Evolutionary conservation across 192 early-diverging fungal species (phyloP), one percentile per base, ranked within the genome.

Genomic region (Backusella australiensis): DNA sequence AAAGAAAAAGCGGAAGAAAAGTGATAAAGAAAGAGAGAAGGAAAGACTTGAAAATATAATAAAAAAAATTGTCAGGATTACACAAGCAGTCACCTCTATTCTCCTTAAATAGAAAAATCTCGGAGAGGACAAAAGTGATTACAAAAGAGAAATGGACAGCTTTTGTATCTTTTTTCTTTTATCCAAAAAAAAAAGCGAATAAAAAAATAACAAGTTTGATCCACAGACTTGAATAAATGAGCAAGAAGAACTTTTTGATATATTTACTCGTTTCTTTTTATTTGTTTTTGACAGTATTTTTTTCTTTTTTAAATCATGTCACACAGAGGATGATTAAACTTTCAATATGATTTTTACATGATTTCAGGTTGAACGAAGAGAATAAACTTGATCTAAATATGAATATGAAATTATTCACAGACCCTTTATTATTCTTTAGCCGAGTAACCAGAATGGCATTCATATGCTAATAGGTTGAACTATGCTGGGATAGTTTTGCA

Each of bases 21-120:
- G 42, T 17, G 4, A 44, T 12, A 46, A 1, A 42, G 11, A 17
- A 71, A 71, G 42, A 71, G 41, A 71, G 69, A 71, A 42, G 21
- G 69, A 71, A 29, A 71, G 8, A 44, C 12, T 23, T 8, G n/a
- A 26, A 71, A 32, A 32, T 4, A 34, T 39, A 70, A 70, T 42
- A 26, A 15, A 46, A 46, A 46, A 42, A 41, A 71, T 32, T 44
- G 3, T 3, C 17, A 17, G 29, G 9, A 11, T 15, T 34, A 44
- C 70, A 71, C 39, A 46, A 41, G 15, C 70, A 71, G 70, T 71
- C 70, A 71, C 70, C 42, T 1, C 32, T 12, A 19, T 36, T 39
- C 34, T 36, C 68, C 68, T 69, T 41, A 26, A 63, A 63, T 63
- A 4, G 56, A 9, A 63, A 29, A 63, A 63, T 63, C 56, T 63